These are phyloP conservation scores for Phaeosphaeria sp. DNA, from an alignment of 2,329 filamentous ascomycete genomes.

Conservation along the genomic window DNA sequence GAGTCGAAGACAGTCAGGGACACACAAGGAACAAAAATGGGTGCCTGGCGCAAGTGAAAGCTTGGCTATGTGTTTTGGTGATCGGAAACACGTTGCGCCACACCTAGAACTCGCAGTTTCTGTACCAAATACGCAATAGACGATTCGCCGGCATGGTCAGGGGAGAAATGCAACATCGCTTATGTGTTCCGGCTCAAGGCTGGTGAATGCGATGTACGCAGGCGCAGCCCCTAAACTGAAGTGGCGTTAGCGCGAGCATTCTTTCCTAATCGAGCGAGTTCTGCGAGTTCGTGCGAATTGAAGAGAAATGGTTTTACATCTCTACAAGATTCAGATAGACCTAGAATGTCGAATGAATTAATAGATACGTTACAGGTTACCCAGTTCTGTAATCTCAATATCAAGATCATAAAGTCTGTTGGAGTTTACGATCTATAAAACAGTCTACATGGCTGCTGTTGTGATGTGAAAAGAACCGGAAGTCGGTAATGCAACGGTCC, in stretches of 20 bases:
- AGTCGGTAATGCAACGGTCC: constrained; percentile 5
- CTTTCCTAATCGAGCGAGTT: constrained; percentile 22
- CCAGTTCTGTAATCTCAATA: too few species aligned
- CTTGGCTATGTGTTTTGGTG: background rate
- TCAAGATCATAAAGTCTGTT: too few species aligned
- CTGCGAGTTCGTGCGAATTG: constrained; percentile 21
- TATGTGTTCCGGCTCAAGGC: background rate
- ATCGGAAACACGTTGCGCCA: background rate
- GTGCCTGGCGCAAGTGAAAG: constrained; percentile 10
- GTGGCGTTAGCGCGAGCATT: constrained; percentile 9
- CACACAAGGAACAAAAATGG: constrained; percentile 8
- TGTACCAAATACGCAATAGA: background rate
- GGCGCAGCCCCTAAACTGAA: background rate
- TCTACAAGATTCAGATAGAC: background rate
- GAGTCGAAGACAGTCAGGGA: background rate
- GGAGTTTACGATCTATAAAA: too few species aligned
- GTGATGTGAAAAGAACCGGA: background rate
- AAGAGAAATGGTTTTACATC: background rate
- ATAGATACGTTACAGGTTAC: too few species aligned
- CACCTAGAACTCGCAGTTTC: constrained; percentile 1
- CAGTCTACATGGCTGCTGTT: too few species aligned
- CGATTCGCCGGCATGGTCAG: background rate
- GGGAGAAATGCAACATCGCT: background rate
- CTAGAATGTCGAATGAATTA: too few species aligned
- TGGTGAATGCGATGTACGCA: background rate